Percentiles rank a stretch among this genome's conserved stretches.
These are phyloP conservation scores for Vickermania spadyakhi DNA, from an alignment of 208 protist genomes.

Conservation along the genomic window DNA sequence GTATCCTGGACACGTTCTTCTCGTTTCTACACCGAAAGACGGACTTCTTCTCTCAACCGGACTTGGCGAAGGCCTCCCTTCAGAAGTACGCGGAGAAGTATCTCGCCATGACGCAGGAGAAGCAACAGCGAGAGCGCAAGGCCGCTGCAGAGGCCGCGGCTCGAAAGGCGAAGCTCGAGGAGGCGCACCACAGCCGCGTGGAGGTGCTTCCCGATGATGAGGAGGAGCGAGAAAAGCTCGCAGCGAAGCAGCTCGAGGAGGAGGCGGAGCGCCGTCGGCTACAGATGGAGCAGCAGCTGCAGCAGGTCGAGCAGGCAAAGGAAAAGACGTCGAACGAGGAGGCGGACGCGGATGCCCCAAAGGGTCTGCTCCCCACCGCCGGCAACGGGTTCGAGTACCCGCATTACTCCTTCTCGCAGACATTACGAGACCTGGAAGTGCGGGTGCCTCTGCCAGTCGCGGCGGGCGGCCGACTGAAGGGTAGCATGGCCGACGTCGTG, in stretches of 20 bases:
- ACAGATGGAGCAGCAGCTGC: conserved; percentile 26
- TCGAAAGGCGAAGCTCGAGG: conserved; percentile 13
- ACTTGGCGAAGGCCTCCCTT: conserved; percentile 39
- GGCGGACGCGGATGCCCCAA: conserved; percentile 45
- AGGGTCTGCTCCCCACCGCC: conserved; percentile 65
- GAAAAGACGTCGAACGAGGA: conserved; percentile 22
- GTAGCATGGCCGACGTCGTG: conserved; percentile 69
- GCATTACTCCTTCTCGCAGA: conserved; percentile 84
- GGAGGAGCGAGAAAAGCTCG: conserved; percentile 25
- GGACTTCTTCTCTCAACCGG: conserved; percentile 89
- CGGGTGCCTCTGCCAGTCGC: conserved; percentile 65
- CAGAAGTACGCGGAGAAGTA: conserved; percentile 49
- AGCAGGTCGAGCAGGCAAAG: conserved; percentile 20
- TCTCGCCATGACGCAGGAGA: conserved; percentile 41
- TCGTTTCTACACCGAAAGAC: conserved; percentile 89
- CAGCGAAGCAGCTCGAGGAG: conserved; percentile 23
- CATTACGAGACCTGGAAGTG: conserved; percentile 83
- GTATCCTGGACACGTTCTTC: conserved; percentile 88
- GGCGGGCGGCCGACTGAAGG: conserved; percentile 25
- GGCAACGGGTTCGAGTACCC: conserved; percentile 86
- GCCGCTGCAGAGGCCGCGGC: conserved; percentile 11
- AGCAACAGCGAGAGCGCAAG: conserved; percentile 15
- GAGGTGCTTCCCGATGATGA: conserved; percentile 77
- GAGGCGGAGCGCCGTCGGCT: conserved; percentile 53
- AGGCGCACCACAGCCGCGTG: conserved; percentile 30